Conservation (phyloP, 345 rosid species). For the Theobroma cacao region DNA sequence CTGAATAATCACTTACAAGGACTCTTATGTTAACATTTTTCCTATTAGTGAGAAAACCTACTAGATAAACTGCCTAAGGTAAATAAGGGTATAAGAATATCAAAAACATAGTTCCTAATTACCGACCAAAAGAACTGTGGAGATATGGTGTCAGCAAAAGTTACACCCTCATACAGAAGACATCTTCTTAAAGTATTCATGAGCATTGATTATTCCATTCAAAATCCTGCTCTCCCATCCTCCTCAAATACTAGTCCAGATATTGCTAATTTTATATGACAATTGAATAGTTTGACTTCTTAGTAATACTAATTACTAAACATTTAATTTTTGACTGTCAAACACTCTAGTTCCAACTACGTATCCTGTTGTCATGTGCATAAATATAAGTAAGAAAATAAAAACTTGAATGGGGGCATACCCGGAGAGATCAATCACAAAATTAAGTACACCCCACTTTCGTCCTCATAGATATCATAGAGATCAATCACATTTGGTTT, state of each 20-base stretch:
- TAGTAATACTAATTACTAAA: too few relatives aligned
- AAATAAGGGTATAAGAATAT: neutral
- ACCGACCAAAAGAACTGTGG: neutral
- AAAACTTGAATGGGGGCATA: too few relatives aligned
- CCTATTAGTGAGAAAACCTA: neutral
- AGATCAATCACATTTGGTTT: conserved; percentile 54
- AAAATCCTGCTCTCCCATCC: too few relatives aligned
- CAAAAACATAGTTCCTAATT: neutral
- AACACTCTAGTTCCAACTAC: too few relatives aligned
- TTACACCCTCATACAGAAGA: neutral
- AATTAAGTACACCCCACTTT: conserved; percentile 53
- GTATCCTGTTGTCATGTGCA: too few relatives aligned
- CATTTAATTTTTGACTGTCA: too few relatives aligned
- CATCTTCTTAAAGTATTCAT: neutral
- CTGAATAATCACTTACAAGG: neutral
- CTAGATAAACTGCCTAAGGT: neutral
- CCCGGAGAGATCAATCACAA: too few relatives aligned
- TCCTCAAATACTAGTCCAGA: too few relatives aligned
- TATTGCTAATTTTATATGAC: too few relatives aligned
- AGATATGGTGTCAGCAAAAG: neutral
- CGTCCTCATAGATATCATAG: conserved; percentile 58
- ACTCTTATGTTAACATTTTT: neutral
- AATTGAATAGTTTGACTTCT: too few relatives aligned
- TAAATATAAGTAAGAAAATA: too few relatives aligned
- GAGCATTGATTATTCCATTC: neutral